Conservation (phyloP, 768 basidiomycete genomes). For the Kwoniella dejecticola region DNA sequence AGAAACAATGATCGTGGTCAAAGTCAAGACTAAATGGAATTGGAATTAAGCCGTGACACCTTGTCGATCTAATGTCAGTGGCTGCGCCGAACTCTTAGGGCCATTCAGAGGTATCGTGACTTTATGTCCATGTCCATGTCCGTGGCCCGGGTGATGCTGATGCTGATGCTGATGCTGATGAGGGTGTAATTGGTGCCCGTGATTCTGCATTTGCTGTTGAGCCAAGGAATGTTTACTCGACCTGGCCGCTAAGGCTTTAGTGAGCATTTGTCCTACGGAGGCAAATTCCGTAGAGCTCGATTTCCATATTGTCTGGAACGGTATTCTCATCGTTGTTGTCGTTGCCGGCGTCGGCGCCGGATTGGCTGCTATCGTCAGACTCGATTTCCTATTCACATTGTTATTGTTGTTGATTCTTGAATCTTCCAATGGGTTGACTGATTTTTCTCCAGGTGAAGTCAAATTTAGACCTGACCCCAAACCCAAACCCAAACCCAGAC, state of each 20-base stretch:
- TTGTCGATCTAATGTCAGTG: too few relatives aligned
- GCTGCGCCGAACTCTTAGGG: too few relatives aligned
- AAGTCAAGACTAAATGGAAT: too few relatives aligned
- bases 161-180: not conserved
- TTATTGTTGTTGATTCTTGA: not conserved
- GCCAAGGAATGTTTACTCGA: constrained; percentile 2
- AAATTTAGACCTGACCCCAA: not conserved
- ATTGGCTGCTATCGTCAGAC: not conserved
- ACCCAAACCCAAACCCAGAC: constrained; percentile 1
- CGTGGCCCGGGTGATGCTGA: too few relatives aligned
- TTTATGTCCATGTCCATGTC: constrained; percentile 8
- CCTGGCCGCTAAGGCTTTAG: constrained; percentile 40
- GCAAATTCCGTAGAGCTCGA: constrained; percentile 22
- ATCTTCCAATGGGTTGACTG: not conserved
- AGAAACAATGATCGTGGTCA: too few relatives aligned
- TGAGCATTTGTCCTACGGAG: constrained; percentile 33
- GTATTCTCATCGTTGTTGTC: not conserved
- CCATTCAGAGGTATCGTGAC: too few relatives aligned
- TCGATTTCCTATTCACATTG: not conserved
- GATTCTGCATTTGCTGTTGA: too few relatives aligned
- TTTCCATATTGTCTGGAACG: constrained; percentile 20
- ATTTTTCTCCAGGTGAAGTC: not conserved
- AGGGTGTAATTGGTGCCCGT: too few relatives aligned
- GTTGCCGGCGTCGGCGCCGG: not conserved
- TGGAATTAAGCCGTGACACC: too few relatives aligned